Base-by-base conservation (phyloP, 805 yeast species). In the Cephaloascus albidus region DNA sequence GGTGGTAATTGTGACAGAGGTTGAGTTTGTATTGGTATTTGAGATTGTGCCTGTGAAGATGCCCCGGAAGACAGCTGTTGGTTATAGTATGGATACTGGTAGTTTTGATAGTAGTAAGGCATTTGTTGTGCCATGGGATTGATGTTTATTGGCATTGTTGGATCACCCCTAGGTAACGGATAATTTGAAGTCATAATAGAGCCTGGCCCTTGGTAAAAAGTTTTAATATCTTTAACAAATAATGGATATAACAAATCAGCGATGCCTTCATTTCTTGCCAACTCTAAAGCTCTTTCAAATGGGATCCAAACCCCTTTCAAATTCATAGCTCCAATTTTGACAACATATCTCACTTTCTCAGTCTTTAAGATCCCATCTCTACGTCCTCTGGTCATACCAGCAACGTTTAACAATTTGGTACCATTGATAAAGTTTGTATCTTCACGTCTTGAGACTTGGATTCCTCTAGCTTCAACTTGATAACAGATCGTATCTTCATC, bases 241-340 rank as follows among this genome's bases (percentile, higher is more conserved):
- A 63, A 46, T 1, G 69, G 69, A 35, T 51, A 56, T 35, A 63
- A 51, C 4, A 55, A 34, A 33, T 58, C 63, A 5, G 36, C 18
- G 10, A 63, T 50, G 0, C 68, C 69, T 45, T 63, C 67, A 45
- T 63, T 63, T 23, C 69, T 43, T 5, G 69, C 68, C 39, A 63
- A 54, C 44, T 63, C 69, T 27, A 45, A 49, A 1, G 69, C 69
- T 34, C 67, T 46, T 3, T 58, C 63, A 42, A 62, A 57, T 1
- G 69, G 69, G 15, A 63, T 54, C 70, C 70, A 63, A 1, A 63
- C 65, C 5, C 70, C 70, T 40, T 63, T 63, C 38, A 63, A 46
- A 39, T 59, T 58, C 68, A 63, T 63, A 3, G 65, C 49, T 0
- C 70, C 70, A 4, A 54, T 54, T 44, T 60, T 59, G 12, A 60